These are phyloP conservation scores for Aphanomyces cochlioides DNA, from an alignment of 352 stramenopile genomes.

Conservation along the genomic window DNA sequence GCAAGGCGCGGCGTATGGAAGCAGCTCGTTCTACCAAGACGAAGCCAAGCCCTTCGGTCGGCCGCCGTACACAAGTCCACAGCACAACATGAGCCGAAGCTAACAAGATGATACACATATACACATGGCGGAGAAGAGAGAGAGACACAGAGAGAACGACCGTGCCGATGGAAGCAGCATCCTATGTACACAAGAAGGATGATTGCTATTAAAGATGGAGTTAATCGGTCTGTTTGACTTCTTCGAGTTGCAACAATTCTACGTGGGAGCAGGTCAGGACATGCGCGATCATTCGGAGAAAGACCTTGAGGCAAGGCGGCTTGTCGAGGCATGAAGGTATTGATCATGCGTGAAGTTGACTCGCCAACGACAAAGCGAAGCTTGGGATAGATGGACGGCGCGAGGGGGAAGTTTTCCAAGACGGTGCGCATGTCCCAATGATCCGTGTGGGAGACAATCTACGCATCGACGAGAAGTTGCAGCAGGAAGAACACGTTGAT, in stretches of 20 bases:
- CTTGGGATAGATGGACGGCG: constrained; percentile 76
- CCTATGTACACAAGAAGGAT: neutral
- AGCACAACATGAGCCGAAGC: constrained; percentile 10
- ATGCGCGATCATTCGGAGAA: too few relatives aligned
- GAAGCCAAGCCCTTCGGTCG: constrained; percentile 19
- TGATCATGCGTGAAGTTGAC: constrained; percentile 66
- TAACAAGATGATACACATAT: constrained; percentile 5
- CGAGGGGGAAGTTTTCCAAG: constrained; percentile 67
- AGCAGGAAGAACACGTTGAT: neutral
- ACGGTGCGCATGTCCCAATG: constrained; percentile 83
- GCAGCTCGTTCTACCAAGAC: constrained; percentile 25
- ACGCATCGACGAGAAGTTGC: neutral
- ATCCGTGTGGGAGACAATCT: constrained; percentile 74
- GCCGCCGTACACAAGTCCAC: constrained; percentile 5
- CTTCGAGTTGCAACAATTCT: neutral
- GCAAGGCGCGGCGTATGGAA: constrained; percentile 14
- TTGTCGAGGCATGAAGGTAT: constrained; percentile 43
- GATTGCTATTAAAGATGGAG: neutral
- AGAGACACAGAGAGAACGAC: neutral
- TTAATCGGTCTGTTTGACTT: neutral
- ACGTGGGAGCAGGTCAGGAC: too few relatives aligned
- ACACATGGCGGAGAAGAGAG: neutral
- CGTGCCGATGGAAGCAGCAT: neutral
- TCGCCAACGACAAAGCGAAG: constrained; percentile 70
- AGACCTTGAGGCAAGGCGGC: neutral